A percentile compares a stretch with the other conserved stretches of the same genome.
phyloP scores from a whole-genome alignment of 148 eudicot genomes.

The Cornus suecica region DNA sequence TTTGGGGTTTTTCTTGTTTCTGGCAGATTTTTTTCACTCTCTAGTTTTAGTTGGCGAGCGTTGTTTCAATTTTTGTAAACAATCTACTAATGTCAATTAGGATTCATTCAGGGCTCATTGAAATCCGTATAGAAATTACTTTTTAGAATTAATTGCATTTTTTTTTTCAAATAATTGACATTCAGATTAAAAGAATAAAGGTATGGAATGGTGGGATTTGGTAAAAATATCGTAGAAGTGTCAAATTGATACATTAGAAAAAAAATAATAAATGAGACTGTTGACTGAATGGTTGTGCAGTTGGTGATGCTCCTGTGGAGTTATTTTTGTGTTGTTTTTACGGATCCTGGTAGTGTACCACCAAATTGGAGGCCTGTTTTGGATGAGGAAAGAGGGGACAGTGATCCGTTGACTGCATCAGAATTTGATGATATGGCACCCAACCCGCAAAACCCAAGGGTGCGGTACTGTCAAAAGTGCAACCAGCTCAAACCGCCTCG shows the following conservation, averaged over 20 bases:
- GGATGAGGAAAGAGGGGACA: slow-evolving; percentile 90
- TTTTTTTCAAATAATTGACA: background rate
- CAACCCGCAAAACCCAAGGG: slow-evolving; percentile 42
- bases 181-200: background rate
- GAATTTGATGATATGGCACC: slow-evolving; percentile 45
- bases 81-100: background rate
- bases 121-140: background rate
- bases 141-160: background rate
- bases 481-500: slow-evolving; percentile 95
- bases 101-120: background rate
- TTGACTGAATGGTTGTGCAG: slow-evolving; percentile 37
- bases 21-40: background rate
- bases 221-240: background rate
- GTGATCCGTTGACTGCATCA: slow-evolving; percentile 56
- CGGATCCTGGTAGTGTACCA: slow-evolving; percentile 97
- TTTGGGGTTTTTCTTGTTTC: background rate
- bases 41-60: background rate
- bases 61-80: background rate
- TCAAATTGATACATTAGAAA: background rate
- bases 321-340: slow-evolving; percentile 83
- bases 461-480: slow-evolving; percentile 91
- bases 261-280: background rate
- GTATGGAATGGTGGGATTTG: background rate
- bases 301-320: slow-evolving; percentile 94
- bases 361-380: slow-evolving; percentile 76